phyloP scores from a whole-genome alignment of 1,139 yeast species.

The Kodamaea anthophila region DNA sequence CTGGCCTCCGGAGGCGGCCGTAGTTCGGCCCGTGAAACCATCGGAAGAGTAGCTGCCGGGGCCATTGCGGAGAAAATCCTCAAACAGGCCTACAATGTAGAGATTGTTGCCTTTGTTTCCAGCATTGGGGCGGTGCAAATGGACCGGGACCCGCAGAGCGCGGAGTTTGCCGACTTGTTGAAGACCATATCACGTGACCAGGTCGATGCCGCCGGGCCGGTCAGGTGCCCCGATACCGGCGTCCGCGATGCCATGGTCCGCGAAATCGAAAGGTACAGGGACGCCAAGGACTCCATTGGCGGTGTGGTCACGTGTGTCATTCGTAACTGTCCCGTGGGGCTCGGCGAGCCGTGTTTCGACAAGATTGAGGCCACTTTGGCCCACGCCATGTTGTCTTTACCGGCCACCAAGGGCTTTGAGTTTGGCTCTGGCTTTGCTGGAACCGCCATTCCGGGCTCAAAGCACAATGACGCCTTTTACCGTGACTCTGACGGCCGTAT shows the following conservation, averaged over 20 bases:
- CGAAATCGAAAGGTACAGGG: slow-evolving; percentile 82
- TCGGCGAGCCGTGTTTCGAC: slow-evolving; percentile 97
- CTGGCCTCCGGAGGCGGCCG: slow-evolving; percentile 97
- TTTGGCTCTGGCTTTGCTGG: slow-evolving; percentile 95
- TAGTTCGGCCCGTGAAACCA: slow-evolving; percentile 94
- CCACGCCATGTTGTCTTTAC: slow-evolving; percentile 95
- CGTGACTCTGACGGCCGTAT: slow-evolving; percentile 48
- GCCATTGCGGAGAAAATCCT: slow-evolving; percentile 94
- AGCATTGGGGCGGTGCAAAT: slow-evolving; percentile 78
- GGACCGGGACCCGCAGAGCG: slow-evolving; percentile 64
- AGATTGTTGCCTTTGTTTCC: slow-evolving; percentile 93
- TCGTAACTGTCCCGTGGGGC: slow-evolving; percentile 86
- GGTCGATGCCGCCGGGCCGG: slow-evolving; percentile 84
- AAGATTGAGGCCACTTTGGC: slow-evolving; percentile 91
- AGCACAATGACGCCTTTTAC: slow-evolving; percentile 85
- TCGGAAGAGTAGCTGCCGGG: slow-evolving; percentile 98
- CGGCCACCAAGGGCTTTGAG: slow-evolving; percentile 97
- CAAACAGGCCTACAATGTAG: slow-evolving; percentile 70
- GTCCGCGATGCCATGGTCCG: slow-evolving; percentile 77
- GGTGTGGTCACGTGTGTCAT: slow-evolving; percentile 97
- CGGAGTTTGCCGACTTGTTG: slow-evolving; percentile 59
- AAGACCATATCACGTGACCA: slow-evolving; percentile 78
- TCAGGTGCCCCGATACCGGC: slow-evolving; percentile 82
- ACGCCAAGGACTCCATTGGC: slow-evolving; percentile 87
- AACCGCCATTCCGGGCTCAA: slow-evolving; percentile 82